These are phyloP conservation scores for Tilletia indica DNA, from an alignment of 1,284 basidiomycete genomes.

Conservation along the genomic window DNA sequence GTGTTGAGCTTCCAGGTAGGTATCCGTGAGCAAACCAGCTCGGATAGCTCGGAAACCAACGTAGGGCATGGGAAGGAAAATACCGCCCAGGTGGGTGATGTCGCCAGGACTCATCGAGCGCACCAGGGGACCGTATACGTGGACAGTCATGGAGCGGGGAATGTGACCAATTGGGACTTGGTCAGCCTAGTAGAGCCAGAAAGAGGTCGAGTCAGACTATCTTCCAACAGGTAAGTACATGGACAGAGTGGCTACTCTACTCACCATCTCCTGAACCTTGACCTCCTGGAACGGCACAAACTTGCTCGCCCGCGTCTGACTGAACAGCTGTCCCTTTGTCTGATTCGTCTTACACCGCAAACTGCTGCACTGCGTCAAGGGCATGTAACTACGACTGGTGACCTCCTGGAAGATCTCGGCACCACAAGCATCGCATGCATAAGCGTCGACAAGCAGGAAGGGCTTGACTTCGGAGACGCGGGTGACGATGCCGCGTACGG, in stretches of 20 bases:
- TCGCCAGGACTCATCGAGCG: slow-evolving; percentile 93
- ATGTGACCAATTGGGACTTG: slow-evolving; percentile 99
- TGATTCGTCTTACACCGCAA: slow-evolving; percentile 78
- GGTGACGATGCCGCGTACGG: slow-evolving; percentile 94
- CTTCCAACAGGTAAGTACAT: neutral
- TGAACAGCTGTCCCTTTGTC: slow-evolving; percentile 86
- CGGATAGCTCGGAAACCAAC: slow-evolving; percentile 83
- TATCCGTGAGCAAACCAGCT: slow-evolving; percentile 93
- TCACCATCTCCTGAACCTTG: slow-evolving; percentile 97
- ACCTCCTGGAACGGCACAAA: slow-evolving; percentile 99
- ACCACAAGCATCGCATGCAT: slow-evolving; percentile 96
- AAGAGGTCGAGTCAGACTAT: too few relatives aligned
- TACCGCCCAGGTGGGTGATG: slow-evolving; percentile 84
- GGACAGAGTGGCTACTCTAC: slow-evolving; percentile 31
- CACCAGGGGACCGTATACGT: slow-evolving; percentile 85
- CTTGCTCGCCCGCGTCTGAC: slow-evolving; percentile 95
- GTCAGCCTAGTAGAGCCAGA: slow-evolving; percentile 68
- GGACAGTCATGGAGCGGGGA: slow-evolving; percentile 94
- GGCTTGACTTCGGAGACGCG: slow-evolving; percentile 99
- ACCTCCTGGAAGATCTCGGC: slow-evolving; percentile 99
- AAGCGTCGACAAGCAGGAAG: slow-evolving; percentile 92
- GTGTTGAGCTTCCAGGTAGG: slow-evolving; percentile 88
- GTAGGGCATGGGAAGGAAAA: slow-evolving; percentile 85
- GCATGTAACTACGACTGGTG: slow-evolving; percentile 85
- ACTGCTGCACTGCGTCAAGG: slow-evolving; percentile 72